Evolutionary conservation across 2,329 filamentous ascomycete genomes (phyloP), one percentile per base, ranked within the genome.

Genomic region (Plectosphaerella cucumerina): DNA sequence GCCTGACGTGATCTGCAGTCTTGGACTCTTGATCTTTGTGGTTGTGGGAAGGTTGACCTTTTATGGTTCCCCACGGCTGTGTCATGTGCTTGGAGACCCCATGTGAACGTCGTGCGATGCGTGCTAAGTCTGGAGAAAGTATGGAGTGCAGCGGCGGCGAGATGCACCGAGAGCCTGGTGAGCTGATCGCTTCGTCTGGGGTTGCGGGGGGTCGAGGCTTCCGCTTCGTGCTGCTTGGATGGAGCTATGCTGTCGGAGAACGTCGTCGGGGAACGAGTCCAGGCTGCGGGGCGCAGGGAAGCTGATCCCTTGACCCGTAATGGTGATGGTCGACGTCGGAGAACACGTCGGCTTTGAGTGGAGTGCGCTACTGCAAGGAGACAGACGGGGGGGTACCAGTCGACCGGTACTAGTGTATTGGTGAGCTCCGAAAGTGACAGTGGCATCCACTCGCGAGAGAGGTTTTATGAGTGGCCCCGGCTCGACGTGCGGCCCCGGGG

Each of bases 221-320:
- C 14, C 14, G 31, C 31, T 34, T 34, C 31, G 31, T 34, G 8
- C 31, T 39, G 26, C 4, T 10, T 8, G 12, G 26, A 9, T 15
- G 39, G 42, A 44, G 42, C 21, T 12, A 22, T 33, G 15, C 44
- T 42, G 18, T 45, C 44, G 44, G 44, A 45, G 44, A 45, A 45
- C n/a, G 23, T 18, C n/a, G 44, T 45, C 44, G 44, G 44, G 33
- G 44, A 45, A 45, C 44, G 15, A 18, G 18, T 22, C 26, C 15
- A 17, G 23, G 17, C 17, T n/a, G 14, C 18, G 22, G 20, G 15
- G 22, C 12, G 42, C n/a, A 44, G 26, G 42, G 35, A 14, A 39
- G 26, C 42, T 44, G 42, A 44, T n/a, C 22, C 12, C 21, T n/a
- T 14, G 5, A 17, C 20, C 21, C 15, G 42, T 26, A 12, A 12